Evolutionary conservation across 257 asterid species (phyloP).

Genomic region (Capsicum chinense): DNA sequence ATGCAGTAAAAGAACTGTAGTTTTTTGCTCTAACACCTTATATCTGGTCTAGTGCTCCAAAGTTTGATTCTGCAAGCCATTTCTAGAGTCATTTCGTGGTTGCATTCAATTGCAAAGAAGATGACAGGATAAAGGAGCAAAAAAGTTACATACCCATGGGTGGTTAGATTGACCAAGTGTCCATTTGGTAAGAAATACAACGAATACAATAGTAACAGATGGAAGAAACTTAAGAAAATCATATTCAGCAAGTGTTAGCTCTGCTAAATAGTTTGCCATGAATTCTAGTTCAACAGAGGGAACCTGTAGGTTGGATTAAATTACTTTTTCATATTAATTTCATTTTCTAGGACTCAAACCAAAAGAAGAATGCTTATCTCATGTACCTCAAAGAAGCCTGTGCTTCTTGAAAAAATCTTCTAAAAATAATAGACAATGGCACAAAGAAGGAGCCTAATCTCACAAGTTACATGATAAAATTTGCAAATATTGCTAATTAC

Average conservation of each 20-base stretch:
- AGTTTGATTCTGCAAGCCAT: constrained; percentile 73
- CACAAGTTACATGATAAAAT: neutral
- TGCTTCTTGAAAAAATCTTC: constrained; percentile 99
- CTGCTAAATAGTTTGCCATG: constrained; percentile 55
- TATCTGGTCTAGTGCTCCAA: constrained; percentile 82
- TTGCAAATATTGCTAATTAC: too few species aligned
- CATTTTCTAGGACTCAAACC: constrained; percentile 28
- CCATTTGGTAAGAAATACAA: constrained; percentile 94
- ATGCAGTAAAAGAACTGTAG: constrained; percentile 63
- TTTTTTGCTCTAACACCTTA: constrained; percentile 59
- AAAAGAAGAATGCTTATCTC: constrained; percentile 26
- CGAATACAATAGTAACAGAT: constrained; percentile 86
- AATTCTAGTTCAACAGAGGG: too few species aligned
- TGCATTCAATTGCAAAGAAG: constrained; percentile 11
- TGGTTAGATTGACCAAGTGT: constrained; percentile 87
- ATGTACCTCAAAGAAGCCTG: constrained; percentile 77
- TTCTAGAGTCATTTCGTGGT: neutral
- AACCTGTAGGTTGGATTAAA: too few species aligned
- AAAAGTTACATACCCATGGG: constrained; percentile 83
- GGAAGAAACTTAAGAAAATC: constrained; percentile 85
- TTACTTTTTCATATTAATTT: too few species aligned
- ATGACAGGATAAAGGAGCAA: constrained; percentile 24
- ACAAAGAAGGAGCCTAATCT: constrained; percentile 28
- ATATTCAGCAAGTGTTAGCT: constrained; percentile 79
- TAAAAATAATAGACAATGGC: constrained; percentile 37